Evolutionary conservation across 208 protist genomes (phyloP), one percentile per base, ranked within the genome.

Genomic region (Leptomonas seymouri): DNA sequence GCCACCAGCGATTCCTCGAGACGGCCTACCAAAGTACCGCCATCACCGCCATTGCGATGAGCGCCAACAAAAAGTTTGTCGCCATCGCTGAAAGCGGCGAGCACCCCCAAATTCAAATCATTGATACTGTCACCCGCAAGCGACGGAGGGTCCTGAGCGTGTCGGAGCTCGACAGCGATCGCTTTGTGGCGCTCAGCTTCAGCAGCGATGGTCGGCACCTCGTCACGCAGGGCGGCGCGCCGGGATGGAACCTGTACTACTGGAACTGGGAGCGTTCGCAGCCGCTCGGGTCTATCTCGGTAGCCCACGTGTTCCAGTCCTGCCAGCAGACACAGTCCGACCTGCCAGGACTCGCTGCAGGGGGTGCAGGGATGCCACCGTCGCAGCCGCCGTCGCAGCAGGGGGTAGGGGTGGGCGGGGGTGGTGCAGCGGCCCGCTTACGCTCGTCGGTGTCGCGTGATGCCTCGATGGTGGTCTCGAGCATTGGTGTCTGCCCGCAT

Each of bases 61-160:
- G 85, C 44, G 84, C 90, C 3, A 98, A 98, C 72, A 91, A 93
- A 44, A 98, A 98, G 71, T 99, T 96, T 58, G 82, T 98, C 30
- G 97, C 97, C 46, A 84, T 99, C 34, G 96, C 97, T 11, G 97
- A 98, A 76, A 76, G 81, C 25, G 90, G 86, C 20, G 54, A 82
- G 14, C 44, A 72, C 41, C 84, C 89, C 15, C 81, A 89, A 65
- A 88, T 97, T 39, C 86, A 93, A 69, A 87, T 97, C 61, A 93
- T 95, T 58, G 91, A 97, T 64, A 93, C 90, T 25, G 78, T 89
- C 44, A 93, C 90, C 1, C 86, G 87, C 21, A 97, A 95, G 69
- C 86, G 90, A 3, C 89, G 92, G 18, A 96, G 96, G 67, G 74
- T 91, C 27, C 78, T 97, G 45, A 93, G 75, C 57, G 80, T 94